Evolutionary conservation across 1,284 basidiomycete genomes (phyloP), one percentile per base, ranked within the genome.

Genomic region (Fomitopsis betulina): DNA sequence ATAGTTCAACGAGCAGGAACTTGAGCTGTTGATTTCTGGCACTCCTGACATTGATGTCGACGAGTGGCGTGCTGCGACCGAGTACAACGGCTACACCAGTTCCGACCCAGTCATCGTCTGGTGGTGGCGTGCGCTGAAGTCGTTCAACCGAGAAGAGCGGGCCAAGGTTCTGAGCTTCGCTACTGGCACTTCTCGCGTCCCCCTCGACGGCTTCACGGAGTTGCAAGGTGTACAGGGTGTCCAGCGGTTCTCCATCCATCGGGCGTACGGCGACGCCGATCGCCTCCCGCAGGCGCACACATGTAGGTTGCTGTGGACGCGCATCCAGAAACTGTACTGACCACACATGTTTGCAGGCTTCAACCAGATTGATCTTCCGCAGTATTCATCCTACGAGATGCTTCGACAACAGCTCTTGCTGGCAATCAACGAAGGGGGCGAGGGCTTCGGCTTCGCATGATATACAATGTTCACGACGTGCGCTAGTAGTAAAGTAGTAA

Each of bases 101-200:
- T 90, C 89, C 4, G 96, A 99, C 73, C 92, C 96, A 2, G 94
- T 96, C 68, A 93, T 99, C 60, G 89, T 94, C 35, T 99, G 96
- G 96, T 98, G 95, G 90, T 99, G 97, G 97, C 86, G 97, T 64
- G 96, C 96, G 2, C 84, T 99, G 53, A 95, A 98, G 72, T 96
- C 93, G 13, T 98, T 98, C 78, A 96, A 94, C 66, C 92, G 96
- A 54, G 96, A 98, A 67, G 95, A 99, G 74, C 84, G 95, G 59
- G 95, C 96, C 19, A 96, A 98, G 72, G 91, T 96, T 57, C 79
- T 96, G 63, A 97, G 97, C 78, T 99, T 99, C 75, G 96, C 96
- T 37, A 98, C 97, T 1, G 95, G 84, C 64, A 94, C 95, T 1
- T 96, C 94, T 37, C 86, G 96, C 58, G 97, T 99, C 0, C 97